phyloP scores from a whole-genome alignment of 106 monocot genomes.

The Phalaenopsis aphrodite region DNA sequence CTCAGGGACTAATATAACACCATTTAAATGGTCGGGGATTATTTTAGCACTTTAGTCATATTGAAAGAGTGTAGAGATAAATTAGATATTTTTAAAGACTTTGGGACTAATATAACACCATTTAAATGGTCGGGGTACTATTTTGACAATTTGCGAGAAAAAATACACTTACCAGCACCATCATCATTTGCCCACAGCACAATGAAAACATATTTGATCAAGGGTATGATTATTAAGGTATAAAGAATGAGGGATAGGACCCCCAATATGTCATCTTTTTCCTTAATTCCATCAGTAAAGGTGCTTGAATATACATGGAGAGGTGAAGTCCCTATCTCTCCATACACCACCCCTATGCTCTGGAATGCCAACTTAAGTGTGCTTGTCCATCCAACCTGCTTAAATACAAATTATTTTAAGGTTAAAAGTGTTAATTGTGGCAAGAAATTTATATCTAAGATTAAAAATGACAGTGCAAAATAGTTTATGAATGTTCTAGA shows the following conservation, averaged over 20 bases:
- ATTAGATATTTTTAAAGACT: too few species aligned
- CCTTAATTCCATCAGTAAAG: constrained; percentile 39
- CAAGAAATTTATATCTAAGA: too few species aligned
- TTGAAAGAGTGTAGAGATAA: too few species aligned
- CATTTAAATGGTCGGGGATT: too few species aligned
- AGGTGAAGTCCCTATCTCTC: constrained; percentile 65
- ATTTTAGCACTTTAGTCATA: too few species aligned
- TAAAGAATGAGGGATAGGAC: constrained; percentile 60
- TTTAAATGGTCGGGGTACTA: too few species aligned
- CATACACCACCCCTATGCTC: constrained; percentile 54
- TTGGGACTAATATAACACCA: too few species aligned
- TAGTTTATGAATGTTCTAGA: too few species aligned
- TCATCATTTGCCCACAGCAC: constrained; percentile 53
- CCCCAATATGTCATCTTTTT: constrained; percentile 47
- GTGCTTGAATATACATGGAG: constrained; percentile 50
- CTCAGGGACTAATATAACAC: too few species aligned
- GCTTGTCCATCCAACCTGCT: constrained; percentile 21
- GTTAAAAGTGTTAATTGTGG: too few species aligned
- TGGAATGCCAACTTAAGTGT: constrained; percentile 45
- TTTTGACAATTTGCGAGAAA: neutral
- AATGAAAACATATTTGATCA: constrained; percentile 48
- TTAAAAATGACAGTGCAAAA: too few species aligned
- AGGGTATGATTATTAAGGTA: constrained; percentile 38
- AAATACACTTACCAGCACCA: constrained; percentile 28
- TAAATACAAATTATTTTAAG: neutral